Evolutionary conservation across 306 rosid genomes (phyloP).

Genomic region (Quillaja saponaria): DNA sequence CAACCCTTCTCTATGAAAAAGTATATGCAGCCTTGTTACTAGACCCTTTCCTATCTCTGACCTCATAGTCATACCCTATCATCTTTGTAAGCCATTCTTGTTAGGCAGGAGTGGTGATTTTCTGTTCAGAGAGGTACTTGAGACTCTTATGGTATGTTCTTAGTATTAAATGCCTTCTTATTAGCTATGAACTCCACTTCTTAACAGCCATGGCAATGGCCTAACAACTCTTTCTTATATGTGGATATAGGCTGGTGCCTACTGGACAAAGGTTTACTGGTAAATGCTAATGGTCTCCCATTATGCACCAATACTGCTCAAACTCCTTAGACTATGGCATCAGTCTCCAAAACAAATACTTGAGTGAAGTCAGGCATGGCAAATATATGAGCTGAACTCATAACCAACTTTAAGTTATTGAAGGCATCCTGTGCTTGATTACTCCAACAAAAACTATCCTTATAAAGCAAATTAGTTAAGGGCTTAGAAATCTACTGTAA

Average conservation of each 20-base stretch:
- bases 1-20: not conserved
- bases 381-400: not conserved
- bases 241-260: not conserved
- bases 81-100: not conserved
- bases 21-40: not conserved
- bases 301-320: not conserved
- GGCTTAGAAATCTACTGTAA: not conserved
- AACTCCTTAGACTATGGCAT: not conserved
- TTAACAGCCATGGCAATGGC: no score
- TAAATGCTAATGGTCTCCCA: not conserved
- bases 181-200: not conserved
- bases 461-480: not conserved
- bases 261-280: not conserved
- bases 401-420: not conserved
- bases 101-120: not conserved
- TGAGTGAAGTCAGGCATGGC: not conserved
- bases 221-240: not conserved
- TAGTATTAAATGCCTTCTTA: not conserved
- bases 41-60: not conserved
- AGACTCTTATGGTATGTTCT: not conserved
- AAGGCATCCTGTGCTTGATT: not conserved
- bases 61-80: not conserved
- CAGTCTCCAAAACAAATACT: not conserved
- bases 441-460: not conserved
- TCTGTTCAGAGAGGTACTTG: not conserved